phyloP scores from a whole-genome alignment of 345 rosid genomes.

The Lenwebbia sp. region DNA sequence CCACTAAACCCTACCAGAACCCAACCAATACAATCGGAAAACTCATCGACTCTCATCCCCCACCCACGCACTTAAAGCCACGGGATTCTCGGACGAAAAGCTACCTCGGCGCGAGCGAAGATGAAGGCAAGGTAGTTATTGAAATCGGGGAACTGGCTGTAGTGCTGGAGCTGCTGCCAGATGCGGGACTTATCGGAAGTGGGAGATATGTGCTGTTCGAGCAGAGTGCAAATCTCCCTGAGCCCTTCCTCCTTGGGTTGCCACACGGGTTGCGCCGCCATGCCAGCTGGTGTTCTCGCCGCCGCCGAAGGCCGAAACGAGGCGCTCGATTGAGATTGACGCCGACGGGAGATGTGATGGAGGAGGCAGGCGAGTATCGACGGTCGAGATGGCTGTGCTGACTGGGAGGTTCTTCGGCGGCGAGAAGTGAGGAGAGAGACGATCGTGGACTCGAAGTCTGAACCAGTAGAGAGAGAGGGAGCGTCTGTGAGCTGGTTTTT shows the following conservation, averaged over 20 bases:
- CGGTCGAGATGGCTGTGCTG: background rate
- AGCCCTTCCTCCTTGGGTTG: slow-evolving; percentile 85
- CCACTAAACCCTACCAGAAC: background rate
- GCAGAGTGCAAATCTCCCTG: slow-evolving; percentile 68
- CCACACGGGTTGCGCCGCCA: slow-evolving; percentile 57
- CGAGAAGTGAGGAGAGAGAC: background rate
- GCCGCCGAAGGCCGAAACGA: background rate
- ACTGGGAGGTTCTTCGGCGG: background rate
- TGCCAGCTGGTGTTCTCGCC: background rate
- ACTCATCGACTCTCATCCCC: background rate
- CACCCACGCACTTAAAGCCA: background rate
- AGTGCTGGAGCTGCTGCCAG: slow-evolving; percentile 90
- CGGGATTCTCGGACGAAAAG: background rate
- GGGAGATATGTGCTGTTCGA: slow-evolving; percentile 88
- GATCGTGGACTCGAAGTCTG: background rate
- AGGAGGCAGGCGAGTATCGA: background rate
- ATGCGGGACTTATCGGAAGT: slow-evolving; percentile 87
- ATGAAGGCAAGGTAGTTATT: slow-evolving; percentile 91
- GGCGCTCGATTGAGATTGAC: background rate
- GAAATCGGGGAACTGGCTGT: slow-evolving; percentile 90
- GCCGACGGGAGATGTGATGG: background rate
- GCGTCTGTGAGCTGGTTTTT: background rate
- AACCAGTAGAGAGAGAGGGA: background rate
- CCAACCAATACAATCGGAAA: background rate
- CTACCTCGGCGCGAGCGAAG: slow-evolving; percentile 82